Conservation (phyloP, 345 rosid species). For the Populus tremula region DNA sequence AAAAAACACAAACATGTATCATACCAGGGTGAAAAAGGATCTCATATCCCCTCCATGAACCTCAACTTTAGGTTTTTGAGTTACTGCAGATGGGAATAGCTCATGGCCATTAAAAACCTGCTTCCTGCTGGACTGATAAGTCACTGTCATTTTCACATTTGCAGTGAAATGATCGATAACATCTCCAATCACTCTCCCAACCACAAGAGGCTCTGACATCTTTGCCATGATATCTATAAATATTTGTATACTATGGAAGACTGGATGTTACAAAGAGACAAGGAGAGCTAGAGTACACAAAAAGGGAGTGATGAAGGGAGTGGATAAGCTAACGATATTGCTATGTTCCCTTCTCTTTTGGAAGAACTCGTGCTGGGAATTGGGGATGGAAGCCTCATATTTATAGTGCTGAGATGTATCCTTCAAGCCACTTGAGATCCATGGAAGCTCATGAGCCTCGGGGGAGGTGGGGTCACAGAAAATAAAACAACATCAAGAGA, state of each 20-base stretch:
- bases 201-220: constrained; percentile 66
- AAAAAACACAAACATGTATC: background rate
- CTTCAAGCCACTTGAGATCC: background rate
- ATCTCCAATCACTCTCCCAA: constrained; percentile 90
- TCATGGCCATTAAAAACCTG: constrained; percentile 92
- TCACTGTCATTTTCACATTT: constrained; percentile 61
- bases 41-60: constrained; percentile 88
- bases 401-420: constrained; percentile 29
- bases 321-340: background rate
- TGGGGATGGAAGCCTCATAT: constrained; percentile 17
- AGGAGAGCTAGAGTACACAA: background rate
- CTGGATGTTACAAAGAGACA: background rate
- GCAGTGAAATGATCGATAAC: constrained; percentile 65
- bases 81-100: constrained; percentile 68
- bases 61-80: constrained; percentile 75
- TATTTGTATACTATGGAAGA: background rate
- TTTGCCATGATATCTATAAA: constrained; percentile 39
- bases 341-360: background rate
- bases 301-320: background rate
- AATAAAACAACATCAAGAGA: background rate
- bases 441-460: background rate
- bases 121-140: constrained; percentile 54
- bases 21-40: constrained; percentile 95
- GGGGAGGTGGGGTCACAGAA: background rate
- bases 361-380: constrained; percentile 7